Base-by-base conservation (phyloP, 768 basidiomycete species). In the Collybia sordida region DNA sequence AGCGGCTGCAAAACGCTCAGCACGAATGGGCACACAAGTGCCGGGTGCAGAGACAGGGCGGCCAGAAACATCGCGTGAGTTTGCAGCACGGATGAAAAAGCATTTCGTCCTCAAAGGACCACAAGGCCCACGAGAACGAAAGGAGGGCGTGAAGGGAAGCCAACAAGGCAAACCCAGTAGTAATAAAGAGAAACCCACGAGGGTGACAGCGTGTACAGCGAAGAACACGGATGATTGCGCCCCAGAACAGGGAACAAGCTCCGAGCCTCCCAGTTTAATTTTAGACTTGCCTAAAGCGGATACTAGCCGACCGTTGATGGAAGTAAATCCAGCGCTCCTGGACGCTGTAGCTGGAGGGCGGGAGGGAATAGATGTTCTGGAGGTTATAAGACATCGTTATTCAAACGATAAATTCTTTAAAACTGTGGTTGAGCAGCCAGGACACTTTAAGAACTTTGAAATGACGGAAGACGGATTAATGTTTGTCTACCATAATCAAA, bases 101-200 rank as follows among this genome's bases (percentile, higher is more conserved):
- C 38, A 22, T 52, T 59, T 62, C 36, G 47, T 53, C n/a, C 52
- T 57, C n/a, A 21, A 39, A n/a, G 57, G n/a, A n/a, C n/a, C n/a
- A n/a, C n/a, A n/a, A n/a, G n/a, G 55, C 42, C 59, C 59, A 45
- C 5, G 47, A 15, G 49, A 50, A 49, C 47, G 48, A 52, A 53
- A 54, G 42, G 52, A 57, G 49, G 53, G 59, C 23, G 57, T n/a
- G n/a, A n/a, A n/a, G n/a, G n/a, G n/a, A n/a, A n/a, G n/a, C n/a
- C n/a, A n/a, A n/a, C n/a, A n/a, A n/a, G n/a, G n/a, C n/a, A n/a
- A n/a, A n/a, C n/a, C n/a, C n/a, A n/a, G n/a, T n/a, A n/a, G n/a
- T n/a, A n/a, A n/a, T n/a, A n/a, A n/a, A n/a, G n/a, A n/a, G n/a
- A n/a, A n/a, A n/a, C n/a, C n/a, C n/a, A n/a, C n/a, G n/a, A n/a